Evolutionary conservation across 2,329 filamentous ascomycete genomes (phyloP), one percentile per base, ranked within the genome.

Genomic region (Talaromyces piceae): DNA sequence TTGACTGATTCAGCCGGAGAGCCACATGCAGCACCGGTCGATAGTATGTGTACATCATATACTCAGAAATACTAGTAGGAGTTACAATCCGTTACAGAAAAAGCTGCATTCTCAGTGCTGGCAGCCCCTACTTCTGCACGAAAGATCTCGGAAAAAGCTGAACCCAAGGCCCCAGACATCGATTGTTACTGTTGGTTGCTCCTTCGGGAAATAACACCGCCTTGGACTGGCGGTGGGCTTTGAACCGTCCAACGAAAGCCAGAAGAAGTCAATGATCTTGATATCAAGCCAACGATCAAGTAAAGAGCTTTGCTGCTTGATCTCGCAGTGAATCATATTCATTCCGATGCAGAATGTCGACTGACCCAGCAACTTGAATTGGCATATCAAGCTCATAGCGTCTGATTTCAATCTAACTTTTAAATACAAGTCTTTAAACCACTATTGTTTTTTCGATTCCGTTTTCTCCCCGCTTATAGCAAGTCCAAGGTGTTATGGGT

Each of bases 231-330:
- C 50, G 20, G 55, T 54, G 25, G 54, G 57, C 11, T 59, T 53
- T 28, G 56, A 57, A 25, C 58, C 57, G 30, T 20, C 45, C n/a
- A 59, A 31, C 28, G 58, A 60, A 39, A 56, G 50, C 27, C 57
- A 57, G 16, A 50, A 57, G 51, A 62, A 60, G 30, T 61, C 58
- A 27, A 53, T 50, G 39, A 61, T 54, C 26, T 58, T 57, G 30
- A 61, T 12, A 44, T 61, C 54, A 5, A 62, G 53, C 39, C 57
- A 39, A 9, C 33, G 50, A 43, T 62, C 57, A 12, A 62, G 53
- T 45, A 62, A 51, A 18, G 59, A 57, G 49, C 60, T 62, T 9
- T 54, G 45, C 41, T 54, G 56, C 30, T 54, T 55, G 37, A 61
- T 52, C 50, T 60, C 58, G 30, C 59, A 59, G 37, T 62, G 57